Evolutionary conservation across 768 basidiomycete genomes (phyloP).

Genomic region (Serpula lacrymans): DNA sequence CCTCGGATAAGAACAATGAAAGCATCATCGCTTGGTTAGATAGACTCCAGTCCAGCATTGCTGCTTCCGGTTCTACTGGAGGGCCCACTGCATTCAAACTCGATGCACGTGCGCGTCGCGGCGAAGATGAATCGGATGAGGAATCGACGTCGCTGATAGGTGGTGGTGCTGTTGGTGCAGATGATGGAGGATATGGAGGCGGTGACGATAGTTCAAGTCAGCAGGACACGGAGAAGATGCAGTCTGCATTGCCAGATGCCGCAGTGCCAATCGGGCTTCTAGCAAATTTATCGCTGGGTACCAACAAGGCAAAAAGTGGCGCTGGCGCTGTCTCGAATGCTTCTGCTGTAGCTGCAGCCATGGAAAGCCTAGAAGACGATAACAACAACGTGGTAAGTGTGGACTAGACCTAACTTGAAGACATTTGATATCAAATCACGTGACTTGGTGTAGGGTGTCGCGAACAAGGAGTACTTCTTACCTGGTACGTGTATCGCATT

Average conservation of each 20-base stretch:
- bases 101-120: conserved; percentile 29
- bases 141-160: too few species aligned
- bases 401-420: conserved; percentile 2
- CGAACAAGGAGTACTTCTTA: conserved; percentile 76
- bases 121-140: too few species aligned
- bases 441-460: conserved; percentile 57
- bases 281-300: conserved; percentile 66
- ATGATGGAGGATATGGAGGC: conserved; percentile 21
- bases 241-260: conserved; percentile 58
- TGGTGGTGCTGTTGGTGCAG: conserved; percentile 20
- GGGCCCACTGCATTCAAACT: conserved; percentile 43
- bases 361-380: conserved; percentile 40
- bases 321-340: conserved; percentile 33
- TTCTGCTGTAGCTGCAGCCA: conserved; percentile 3
- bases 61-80: conserved; percentile 22
- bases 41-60: conserved; percentile 52
- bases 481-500: conserved; percentile 47
- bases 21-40: conserved; percentile 77
- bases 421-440: neutral
- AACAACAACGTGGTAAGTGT: conserved; percentile 61
- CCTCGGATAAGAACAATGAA: conserved; percentile 65
- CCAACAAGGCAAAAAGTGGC: conserved; percentile 40
- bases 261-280: conserved; percentile 75
- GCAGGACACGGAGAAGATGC: conserved; percentile 44
- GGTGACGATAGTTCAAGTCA: conserved; percentile 31